phyloP scores from a whole-genome alignment of 768 basidiomycete genomes.

The Steccherinum ochraceum region DNA sequence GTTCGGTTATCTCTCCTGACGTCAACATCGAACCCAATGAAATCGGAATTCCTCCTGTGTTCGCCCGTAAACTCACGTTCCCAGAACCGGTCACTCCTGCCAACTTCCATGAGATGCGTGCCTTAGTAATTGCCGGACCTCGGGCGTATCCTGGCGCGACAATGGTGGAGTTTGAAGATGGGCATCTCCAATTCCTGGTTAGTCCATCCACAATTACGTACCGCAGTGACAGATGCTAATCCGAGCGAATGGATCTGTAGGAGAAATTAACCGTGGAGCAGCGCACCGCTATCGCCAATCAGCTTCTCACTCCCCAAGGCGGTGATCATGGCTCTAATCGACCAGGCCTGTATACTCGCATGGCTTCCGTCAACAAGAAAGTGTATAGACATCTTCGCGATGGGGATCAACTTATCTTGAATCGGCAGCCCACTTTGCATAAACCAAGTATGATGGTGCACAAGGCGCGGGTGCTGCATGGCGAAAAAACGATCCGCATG shows the following conservation, averaged over 20 bases:
- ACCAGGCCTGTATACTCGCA: conserved; percentile 65
- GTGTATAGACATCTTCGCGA: conserved; percentile 93
- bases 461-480: conserved; percentile 82
- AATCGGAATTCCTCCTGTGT: conserved; percentile 96
- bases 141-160: conserved; percentile 87
- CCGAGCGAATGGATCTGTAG: conserved; percentile 30
- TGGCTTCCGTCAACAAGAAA: conserved; percentile 87
- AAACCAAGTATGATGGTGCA: conserved; percentile 99
- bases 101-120: conserved; percentile 84
- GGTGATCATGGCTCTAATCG: conserved; percentile 44
- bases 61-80: conserved; percentile 94
- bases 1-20: conserved; percentile 99
- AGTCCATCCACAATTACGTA: conserved; percentile 13
- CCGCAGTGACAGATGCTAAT: neutral
- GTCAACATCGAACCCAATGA: conserved; percentile 99
- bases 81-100: conserved; percentile 93
- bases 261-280: conserved; percentile 85
- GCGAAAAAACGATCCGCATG: conserved; percentile 99
- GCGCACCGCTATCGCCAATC: conserved; percentile 92
- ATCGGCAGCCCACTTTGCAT: conserved; percentile 96
- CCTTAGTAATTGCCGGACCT: conserved; percentile 87
- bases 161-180: conserved; percentile 94
- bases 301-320: conserved; percentile 87
- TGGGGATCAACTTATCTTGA: conserved; percentile 92
- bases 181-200: conserved; percentile 79